Evolutionary conservation across 768 basidiomycete genomes (phyloP).

Genomic region (Suillus tomentosus): DNA sequence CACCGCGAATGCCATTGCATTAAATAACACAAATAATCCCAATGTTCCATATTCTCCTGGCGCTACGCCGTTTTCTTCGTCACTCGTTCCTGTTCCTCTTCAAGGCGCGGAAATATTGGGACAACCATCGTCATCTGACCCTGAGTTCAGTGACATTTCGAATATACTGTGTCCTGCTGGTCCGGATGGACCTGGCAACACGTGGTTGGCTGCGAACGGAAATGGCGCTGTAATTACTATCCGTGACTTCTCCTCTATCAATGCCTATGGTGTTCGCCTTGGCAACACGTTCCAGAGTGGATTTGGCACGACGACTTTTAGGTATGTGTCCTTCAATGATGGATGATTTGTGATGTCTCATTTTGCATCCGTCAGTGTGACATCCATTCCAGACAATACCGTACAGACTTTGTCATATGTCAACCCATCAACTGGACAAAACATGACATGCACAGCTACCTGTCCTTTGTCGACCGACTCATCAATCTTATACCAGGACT

Average conservation of each 20-base stretch:
- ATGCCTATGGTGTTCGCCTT: conserved; percentile 78
- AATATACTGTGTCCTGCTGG: conserved; percentile 86
- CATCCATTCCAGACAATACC: conserved; percentile 87
- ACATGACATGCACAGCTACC: conserved; percentile 69
- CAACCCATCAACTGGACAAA: conserved; percentile 74
- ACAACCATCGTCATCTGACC: conserved; percentile 61
- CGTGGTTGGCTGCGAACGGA: conserved; percentile 83
- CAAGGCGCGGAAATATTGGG: conserved; percentile 56
- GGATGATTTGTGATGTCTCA: conserved; percentile 17
- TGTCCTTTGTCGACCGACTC: conserved; percentile 85
- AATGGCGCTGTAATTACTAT: conserved; percentile 74
- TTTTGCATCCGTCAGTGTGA: conserved; percentile 53
- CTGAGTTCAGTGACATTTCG: conserved; percentile 62
- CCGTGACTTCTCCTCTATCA: conserved; percentile 71
- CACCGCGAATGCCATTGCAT: conserved; percentile 46
- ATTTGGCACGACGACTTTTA: conserved; percentile 87
- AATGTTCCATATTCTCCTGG: conserved; percentile 82
- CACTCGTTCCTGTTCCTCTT: conserved; percentile 81
- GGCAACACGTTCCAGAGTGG: conserved; percentile 87
- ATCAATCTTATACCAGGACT: conserved; percentile 87
- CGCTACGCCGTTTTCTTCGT: conserved; percentile 86
- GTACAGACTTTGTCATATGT: conserved; percentile 76
- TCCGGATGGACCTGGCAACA: conserved; percentile 74
- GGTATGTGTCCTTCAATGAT: conserved; percentile 46
- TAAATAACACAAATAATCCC: conserved; percentile 75